These are phyloP conservation scores for Akanthomyces muscarius DNA, from an alignment of 2,329 filamentous ascomycete genomes.

Conservation along the genomic window DNA sequence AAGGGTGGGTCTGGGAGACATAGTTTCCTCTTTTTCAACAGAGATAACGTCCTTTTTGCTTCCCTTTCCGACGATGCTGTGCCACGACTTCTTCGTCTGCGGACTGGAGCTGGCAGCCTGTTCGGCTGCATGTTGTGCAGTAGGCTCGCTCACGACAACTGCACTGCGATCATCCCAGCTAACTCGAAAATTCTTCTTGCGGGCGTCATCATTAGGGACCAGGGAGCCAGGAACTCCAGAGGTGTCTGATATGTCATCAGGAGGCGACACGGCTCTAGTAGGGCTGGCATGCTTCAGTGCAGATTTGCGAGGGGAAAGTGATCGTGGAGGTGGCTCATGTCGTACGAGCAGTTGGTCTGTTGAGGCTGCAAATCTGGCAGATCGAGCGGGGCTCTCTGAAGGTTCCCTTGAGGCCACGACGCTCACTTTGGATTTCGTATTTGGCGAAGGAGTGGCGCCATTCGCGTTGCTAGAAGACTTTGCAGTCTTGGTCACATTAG, in stretches of 20 bases:
- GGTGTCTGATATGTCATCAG: slow-evolving; percentile 45
- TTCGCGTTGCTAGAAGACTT: neutral
- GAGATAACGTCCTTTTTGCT: slow-evolving; percentile 47
- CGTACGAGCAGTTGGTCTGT: slow-evolving; percentile 53
- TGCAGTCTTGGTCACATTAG: too few species aligned
- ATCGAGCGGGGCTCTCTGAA: slow-evolving; percentile 61
- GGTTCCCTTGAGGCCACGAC: slow-evolving; percentile 31
- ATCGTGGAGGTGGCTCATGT: slow-evolving; percentile 66
- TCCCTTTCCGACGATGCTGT: slow-evolving; percentile 42
- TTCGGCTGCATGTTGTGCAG: slow-evolving; percentile 34
- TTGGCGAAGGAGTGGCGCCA: slow-evolving; percentile 15
- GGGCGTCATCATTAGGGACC: slow-evolving; percentile 36
- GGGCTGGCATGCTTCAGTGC: slow-evolving; percentile 63
- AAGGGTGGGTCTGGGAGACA: slow-evolving; percentile 70
- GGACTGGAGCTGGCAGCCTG: slow-evolving; percentile 34
- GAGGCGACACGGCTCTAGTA: slow-evolving; percentile 48
- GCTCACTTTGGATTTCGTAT: slow-evolving; percentile 22
- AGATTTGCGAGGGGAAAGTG: slow-evolving; percentile 72
- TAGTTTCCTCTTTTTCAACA: slow-evolving; percentile 61
- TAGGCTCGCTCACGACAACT: slow-evolving; percentile 49
- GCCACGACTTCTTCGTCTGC: slow-evolving; percentile 47
- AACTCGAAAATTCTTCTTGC: slow-evolving; percentile 66
- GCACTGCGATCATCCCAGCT: slow-evolving; percentile 73
- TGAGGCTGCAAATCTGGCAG: slow-evolving; percentile 61
- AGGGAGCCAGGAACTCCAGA: slow-evolving; percentile 30